Base-by-base conservation (phyloP, 129 eudicot genomes). In the Centrapalus pauciflorus region DNA sequence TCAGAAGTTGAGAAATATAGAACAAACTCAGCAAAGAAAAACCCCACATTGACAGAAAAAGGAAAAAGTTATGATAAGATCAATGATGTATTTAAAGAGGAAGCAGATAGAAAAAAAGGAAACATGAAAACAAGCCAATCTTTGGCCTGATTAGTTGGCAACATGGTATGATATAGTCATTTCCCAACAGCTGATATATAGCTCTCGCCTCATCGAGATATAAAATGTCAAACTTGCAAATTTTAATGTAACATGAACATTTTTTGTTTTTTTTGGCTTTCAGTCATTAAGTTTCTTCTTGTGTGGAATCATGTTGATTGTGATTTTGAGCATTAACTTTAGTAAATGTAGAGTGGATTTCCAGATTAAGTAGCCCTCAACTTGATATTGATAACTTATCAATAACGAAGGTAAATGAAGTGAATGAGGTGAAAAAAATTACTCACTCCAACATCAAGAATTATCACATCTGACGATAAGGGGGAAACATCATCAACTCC, bases 391-490 rank as follows among this genome's bases (percentile, higher is more conserved):
- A 30, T 48, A 1, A 48, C 19, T 11, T 29, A 14, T 16, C 32
- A 66, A 30, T 11, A 66, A 23, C 45, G 14, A 45, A 9, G 45
- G 38, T 28, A 64, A 25, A 27, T 10, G 14, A 43, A 0, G 11
- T 4, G 70, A 23, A 3, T 28, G 30, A 5, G 9, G 19, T n/a
- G n/a, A n/a, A 40, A 34, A 26, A 27, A 50, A 9, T 23, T 7
- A 52, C 87, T 72, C 71, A 92, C 98, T 28, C 72, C 67, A 67
- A 92, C 98, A 80, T 92, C 96, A 55, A 92, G 98, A 62, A 83
- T 55, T 5, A 92, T 92, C 32, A 83, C 95, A 83, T 88, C 98
- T 28, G 89, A 66, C 26, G 85, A 63, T 54, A 63, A 63, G 10
- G 76, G 74, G 19, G 92, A 73, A 72, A 64, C 79, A 62, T 75